Evolutionary conservation across 1,284 basidiomycete species (phyloP), one percentile per base, ranked within the genome.

Genomic region (Cerrena zonata): DNA sequence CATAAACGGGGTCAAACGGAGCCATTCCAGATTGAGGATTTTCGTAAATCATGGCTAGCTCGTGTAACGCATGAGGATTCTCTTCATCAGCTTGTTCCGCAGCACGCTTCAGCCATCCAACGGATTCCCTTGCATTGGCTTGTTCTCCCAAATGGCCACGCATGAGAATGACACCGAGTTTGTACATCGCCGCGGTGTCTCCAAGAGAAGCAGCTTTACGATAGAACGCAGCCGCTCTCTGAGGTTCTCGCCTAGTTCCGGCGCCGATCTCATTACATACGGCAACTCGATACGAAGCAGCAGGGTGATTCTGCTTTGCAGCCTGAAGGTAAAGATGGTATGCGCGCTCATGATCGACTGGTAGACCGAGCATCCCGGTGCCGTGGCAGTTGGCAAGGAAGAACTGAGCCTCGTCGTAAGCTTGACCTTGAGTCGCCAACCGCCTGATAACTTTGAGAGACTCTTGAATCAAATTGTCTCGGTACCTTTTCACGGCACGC

Each of bases 221-320:
- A 71, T 98, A 99, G 68, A 99, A 98, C 13, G 94, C 84, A 40
- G 94, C 86, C 2, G 95, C 95, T 30, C 94, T 82, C 25, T 85
- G 78, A 2, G 86, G 84, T 63, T 99, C 95, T 53, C 86, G 80
- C 57, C 88, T 79, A 1, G 96, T 99, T n/a, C 96, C 96, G 1
- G 94, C 94, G n/a, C 96, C 96, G 52, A 99, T 91, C 69, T 99
- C 96, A 70, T 98, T 98, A 70, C 96, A 99, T 3, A 99, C 95
- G 2, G 94, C 96, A 26, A 97, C 94, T 42, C 96, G 89, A 66
- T 99, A 99, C 25, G 90, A 94, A 21, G 94, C 94, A 0, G 93
- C 84, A 0, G 96, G 82, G 64, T 99, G 93, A 65, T 97, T 96
- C 70, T 97, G 91, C 71, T 98, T 99, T 36, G 90, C 90, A 3